Evolutionary conservation across 768 basidiomycete genomes (phyloP).

Genomic region (Collybia sp.): DNA sequence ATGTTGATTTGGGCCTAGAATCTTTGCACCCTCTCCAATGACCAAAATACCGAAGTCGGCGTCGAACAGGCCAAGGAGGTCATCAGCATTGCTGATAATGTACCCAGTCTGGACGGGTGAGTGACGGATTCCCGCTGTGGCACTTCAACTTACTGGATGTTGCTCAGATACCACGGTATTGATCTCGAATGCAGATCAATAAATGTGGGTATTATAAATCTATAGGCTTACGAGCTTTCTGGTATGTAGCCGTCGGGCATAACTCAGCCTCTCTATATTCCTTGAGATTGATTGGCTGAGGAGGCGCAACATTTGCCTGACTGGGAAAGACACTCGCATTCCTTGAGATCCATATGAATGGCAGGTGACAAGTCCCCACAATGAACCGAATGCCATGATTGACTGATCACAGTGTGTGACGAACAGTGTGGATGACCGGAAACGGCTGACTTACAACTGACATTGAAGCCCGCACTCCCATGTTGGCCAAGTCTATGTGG

Average conservation of each 20-base stretch:
- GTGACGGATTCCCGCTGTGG: neutral
- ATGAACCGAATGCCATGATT: slow-evolving; percentile 70
- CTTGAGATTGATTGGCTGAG: slow-evolving; percentile 76
- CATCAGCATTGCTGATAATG: slow-evolving; percentile 77
- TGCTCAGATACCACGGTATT: slow-evolving; percentile 63
- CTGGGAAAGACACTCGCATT: slow-evolving; percentile 84
- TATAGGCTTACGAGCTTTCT: slow-evolving; percentile 59
- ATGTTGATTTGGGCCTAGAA: slow-evolving; percentile 63
- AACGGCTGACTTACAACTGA: slow-evolving; percentile 53
- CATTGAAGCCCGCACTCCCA: slow-evolving; percentile 83
- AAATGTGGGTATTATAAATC: neutral
- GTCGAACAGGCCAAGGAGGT: slow-evolving; percentile 73
- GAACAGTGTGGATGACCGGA: slow-evolving; percentile 1
- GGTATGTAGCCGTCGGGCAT: slow-evolving; percentile 69
- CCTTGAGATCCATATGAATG: slow-evolving; percentile 74
- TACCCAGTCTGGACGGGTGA: slow-evolving; percentile 48
- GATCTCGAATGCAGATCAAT: slow-evolving; percentile 38
- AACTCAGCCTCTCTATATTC: slow-evolving; percentile 76
- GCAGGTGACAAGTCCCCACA: slow-evolving; percentile 80
- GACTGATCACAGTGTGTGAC: slow-evolving; percentile 37
- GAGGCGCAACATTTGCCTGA: slow-evolving; percentile 77
- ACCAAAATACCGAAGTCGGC: slow-evolving; percentile 72
- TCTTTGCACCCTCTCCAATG: slow-evolving; percentile 68
- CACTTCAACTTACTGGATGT: slow-evolving; percentile 42
- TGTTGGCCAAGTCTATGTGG: slow-evolving; percentile 62